phyloP scores from a whole-genome alignment of 228 moss, liverwort and hornwort genomes.

The Sphagnum fallax region DNA sequence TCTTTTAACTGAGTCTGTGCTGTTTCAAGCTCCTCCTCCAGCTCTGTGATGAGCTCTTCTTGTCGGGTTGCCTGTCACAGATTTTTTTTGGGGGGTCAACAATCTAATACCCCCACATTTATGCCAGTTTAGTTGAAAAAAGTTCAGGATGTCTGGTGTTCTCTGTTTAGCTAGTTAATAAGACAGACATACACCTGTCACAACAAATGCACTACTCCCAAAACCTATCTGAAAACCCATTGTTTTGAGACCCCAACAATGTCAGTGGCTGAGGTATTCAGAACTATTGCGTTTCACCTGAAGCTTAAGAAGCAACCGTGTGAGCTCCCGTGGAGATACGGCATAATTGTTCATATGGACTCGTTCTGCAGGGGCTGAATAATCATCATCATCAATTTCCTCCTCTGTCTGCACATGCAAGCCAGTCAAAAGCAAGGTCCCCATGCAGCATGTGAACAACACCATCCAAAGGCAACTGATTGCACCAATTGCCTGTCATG shows the following conservation, averaged over 20 bases:
- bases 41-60: slow-evolving; percentile 33
- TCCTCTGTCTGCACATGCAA: slow-evolving; percentile 22
- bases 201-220: too few relatives aligned
- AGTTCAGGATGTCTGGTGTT: too few relatives aligned
- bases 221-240: too few relatives aligned
- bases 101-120: too few relatives aligned
- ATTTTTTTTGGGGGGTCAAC: too few relatives aligned
- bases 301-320: slow-evolving; percentile 39
- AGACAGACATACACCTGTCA: too few relatives aligned
- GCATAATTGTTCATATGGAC: slow-evolving; percentile 46
- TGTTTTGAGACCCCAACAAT: too few relatives aligned
- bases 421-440: slow-evolving; percentile 36
- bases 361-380: slow-evolving; percentile 31
- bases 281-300: slow-evolving; percentile 17
- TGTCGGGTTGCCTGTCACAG: slow-evolving; percentile 38
- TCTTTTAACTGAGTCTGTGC: slow-evolving; percentile 27
- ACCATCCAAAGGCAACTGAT: slow-evolving; percentile 43
- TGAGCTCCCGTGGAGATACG: slow-evolving; percentile 51
- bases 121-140: too few relatives aligned
- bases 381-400: slow-evolving; percentile 25
- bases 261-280: too few relatives aligned
- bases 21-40: slow-evolving; percentile 46
- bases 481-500: slow-evolving; percentile 1
- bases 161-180: too few relatives aligned
- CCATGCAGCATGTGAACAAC: slow-evolving; percentile 40